These are phyloP conservation scores for Xylaria scruposa DNA, from an alignment of 495 filamentous ascomycete species.

Conservation along the genomic window DNA sequence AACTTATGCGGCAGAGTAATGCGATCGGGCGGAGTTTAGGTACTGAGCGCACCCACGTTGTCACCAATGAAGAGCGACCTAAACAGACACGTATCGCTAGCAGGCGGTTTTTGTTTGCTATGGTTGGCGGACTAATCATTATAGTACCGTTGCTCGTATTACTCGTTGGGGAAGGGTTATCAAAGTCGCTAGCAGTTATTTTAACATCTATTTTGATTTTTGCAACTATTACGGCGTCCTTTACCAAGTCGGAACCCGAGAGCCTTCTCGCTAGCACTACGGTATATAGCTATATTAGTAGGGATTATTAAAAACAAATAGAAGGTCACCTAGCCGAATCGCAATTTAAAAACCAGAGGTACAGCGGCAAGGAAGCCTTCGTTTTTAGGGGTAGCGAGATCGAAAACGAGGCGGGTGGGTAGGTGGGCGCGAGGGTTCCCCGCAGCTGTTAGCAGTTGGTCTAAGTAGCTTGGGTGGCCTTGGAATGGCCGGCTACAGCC, in stretches of 20 bases:
- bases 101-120: neutral
- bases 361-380: too few species aligned
- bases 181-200: neutral
- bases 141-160: neutral
- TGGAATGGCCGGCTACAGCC: too few species aligned
- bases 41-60: neutral
- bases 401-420: too few species aligned
- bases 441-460: too few species aligned
- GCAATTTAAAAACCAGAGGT: too few species aligned
- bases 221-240: neutral
- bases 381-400: too few species aligned
- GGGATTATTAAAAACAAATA: too few species aligned
- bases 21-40: conserved; percentile 3
- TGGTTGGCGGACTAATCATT: neutral
- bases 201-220: neutral
- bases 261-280: neutral
- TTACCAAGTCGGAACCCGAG: neutral
- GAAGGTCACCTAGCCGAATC: too few species aligned
- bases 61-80: neutral
- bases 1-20: neutral
- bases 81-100: neutral
- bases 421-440: too few species aligned
- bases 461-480: too few species aligned
- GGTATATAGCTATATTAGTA: neutral
- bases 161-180: neutral